Evolutionary conservation across 192 early-diverging fungal species (phyloP).

Genomic region (Backusella australiensis): DNA sequence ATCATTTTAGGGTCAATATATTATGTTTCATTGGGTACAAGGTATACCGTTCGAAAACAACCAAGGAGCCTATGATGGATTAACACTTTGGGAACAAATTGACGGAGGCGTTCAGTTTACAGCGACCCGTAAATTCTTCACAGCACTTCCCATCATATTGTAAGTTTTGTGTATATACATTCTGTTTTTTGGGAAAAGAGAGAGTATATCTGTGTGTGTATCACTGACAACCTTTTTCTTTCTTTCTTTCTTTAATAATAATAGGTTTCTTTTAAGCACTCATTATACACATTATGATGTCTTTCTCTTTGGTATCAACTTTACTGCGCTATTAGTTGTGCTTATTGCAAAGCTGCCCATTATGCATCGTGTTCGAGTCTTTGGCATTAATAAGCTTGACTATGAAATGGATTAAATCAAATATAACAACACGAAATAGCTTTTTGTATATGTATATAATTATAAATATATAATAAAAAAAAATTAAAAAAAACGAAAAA

Average conservation of each 20-base stretch:
- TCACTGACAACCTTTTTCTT: neutral
- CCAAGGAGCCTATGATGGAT: slow-evolving; percentile 88
- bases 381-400: slow-evolving; percentile 77
- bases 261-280: slow-evolving; percentile 87
- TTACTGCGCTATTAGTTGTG: slow-evolving; percentile 78
- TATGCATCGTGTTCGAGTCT: slow-evolving; percentile 88
- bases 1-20: slow-evolving; percentile 73
- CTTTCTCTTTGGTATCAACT: slow-evolving; percentile 88
- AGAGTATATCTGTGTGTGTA: neutral
- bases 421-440: neutral
- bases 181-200: neutral
- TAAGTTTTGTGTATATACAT: slow-evolving; percentile 50
- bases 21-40: slow-evolving; percentile 98
- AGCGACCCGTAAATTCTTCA: slow-evolving; percentile 96
- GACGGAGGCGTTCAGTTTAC: slow-evolving; percentile 97
- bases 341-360: slow-evolving; percentile 91
- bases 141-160: slow-evolving; percentile 90
- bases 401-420: slow-evolving; percentile 22
- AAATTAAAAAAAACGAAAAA: neutral
- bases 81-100: slow-evolving; percentile 99
- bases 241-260: neutral
- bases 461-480: neutral
- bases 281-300: slow-evolving; percentile 96
- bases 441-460: neutral
- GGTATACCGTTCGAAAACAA: slow-evolving; percentile 95